Evolutionary conservation across 1,139 yeast species (phyloP), one percentile per base, ranked within the genome.

Genomic region (Saccharomyces hybrid): DNA sequence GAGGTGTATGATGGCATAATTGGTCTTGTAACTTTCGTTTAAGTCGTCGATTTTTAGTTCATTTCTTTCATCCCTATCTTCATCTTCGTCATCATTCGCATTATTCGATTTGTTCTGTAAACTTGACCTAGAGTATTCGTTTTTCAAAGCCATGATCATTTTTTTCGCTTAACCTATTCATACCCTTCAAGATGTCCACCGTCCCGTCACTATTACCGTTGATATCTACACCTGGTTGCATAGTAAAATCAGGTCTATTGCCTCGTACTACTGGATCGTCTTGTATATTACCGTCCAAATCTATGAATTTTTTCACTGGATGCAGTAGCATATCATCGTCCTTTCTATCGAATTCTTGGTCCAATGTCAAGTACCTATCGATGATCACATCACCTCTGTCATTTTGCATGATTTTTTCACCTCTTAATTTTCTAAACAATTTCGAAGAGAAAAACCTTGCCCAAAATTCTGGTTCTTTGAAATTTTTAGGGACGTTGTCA

Each of bases 401-500:
- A 61, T 83, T 84, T 1, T 81, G 72, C 64, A 83, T 82, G 53
- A 89, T 80, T 61, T 84, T 84, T 67, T 93, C 99, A 57, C 99
- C 99, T 66, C 97, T 79, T 47, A 93, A 75, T 64, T 93, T 81
- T 63, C 97, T 78, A 67, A 91, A 93, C 57, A 93, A 73, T 64
- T 90, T 85, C 1, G 97, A 89, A 64, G 88, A 84, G 75, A 93
- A 93, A 66, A 93, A 95, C 58, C 98, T 76, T n/a, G 96, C 87
- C 99, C 99, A 93, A 64, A 93, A 93, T 65, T 88, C 96, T 42
- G 95, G 93, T 69, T 91, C 98, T 52, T 81, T 79, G 58, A 93
- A 78, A 50, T 69, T 68, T 59, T 85, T 84, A 0, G 99, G 99
- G 1, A 95, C 99, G 58, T 84, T 82, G 58, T 93, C 99, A 59